These are phyloP conservation scores for Sporisorium exsertum DNA, from an alignment of 1,284 basidiomycete genomes.

Conservation along the genomic window DNA sequence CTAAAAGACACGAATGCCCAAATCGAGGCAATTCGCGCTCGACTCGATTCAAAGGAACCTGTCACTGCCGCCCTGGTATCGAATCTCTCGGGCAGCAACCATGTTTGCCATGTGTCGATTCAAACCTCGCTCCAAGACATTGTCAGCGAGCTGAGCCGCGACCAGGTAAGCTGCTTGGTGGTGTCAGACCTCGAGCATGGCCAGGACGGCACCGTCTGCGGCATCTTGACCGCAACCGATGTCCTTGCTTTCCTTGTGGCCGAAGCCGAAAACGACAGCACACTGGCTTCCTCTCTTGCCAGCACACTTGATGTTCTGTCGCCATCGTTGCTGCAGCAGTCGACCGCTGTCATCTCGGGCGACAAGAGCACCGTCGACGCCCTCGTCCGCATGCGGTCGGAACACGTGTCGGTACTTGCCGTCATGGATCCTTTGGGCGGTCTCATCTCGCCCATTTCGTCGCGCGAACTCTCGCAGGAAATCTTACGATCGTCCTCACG, in stretches of 20 bases:
- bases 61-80: conserved; percentile 29
- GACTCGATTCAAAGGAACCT: conserved; percentile 8
- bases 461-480: conserved; percentile 37
- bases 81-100: conserved; percentile 34
- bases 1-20: not conserved
- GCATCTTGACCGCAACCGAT: conserved; percentile 37
- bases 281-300: conserved; percentile 21
- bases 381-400: conserved; percentile 41
- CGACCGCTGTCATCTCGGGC: conserved; percentile 35
- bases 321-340: conserved; percentile 17
- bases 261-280: conserved; percentile 24
- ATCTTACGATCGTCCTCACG: conserved; percentile 38
- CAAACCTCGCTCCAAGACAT: conserved; percentile 17
- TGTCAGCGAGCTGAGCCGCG: conserved; percentile 19
- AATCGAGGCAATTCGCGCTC: conserved; percentile 10
- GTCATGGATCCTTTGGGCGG: conserved; percentile 43
- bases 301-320: conserved; percentile 18
- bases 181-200: conserved; percentile 17
- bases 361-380: conserved; percentile 47
- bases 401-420: conserved; percentile 31
- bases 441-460: conserved; percentile 45
- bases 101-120: conserved; percentile 27
- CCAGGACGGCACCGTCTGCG: conserved; percentile 32
- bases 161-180: conserved; percentile 26
- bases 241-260: conserved; percentile 33